phyloP scores from a whole-genome alignment of 331 rosid genomes.

The Telfairia occidentalis region DNA sequence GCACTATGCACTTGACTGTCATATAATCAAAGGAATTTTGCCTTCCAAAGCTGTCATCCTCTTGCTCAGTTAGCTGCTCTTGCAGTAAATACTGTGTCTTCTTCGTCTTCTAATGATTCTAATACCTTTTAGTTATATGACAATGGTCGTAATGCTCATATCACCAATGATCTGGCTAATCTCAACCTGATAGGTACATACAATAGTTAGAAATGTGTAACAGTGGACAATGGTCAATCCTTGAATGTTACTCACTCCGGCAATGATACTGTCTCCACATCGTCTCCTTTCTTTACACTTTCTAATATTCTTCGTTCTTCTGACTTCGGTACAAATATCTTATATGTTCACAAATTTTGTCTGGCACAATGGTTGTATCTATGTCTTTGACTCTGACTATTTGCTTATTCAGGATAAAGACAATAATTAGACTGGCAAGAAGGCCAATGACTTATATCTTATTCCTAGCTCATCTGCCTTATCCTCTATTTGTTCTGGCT shows the following conservation, averaged over 20 bases:
- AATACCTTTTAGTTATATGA: not conserved
- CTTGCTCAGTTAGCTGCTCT: not conserved
- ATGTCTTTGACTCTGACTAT: too few species aligned
- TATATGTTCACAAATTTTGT: too few species aligned
- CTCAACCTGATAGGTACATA: too few species aligned
- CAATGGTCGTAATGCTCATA: not conserved
- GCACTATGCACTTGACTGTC: too few species aligned
- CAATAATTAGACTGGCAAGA: too few species aligned
- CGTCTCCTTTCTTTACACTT: too few species aligned
- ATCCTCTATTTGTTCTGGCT: too few species aligned
- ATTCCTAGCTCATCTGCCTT: too few species aligned
- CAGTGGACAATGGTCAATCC: not conserved
- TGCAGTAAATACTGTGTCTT: not conserved
- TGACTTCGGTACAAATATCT: too few species aligned
- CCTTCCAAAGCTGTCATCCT: not conserved
- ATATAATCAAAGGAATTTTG: not conserved
- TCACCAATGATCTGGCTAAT: not conserved
- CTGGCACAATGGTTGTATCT: too few species aligned
- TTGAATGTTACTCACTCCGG: not conserved
- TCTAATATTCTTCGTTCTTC: not conserved
- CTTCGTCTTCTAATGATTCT: not conserved
- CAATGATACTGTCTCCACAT: not conserved
- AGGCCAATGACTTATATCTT: too few species aligned
- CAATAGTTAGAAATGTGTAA: not conserved
- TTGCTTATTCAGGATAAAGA: too few species aligned